phyloP scores from a whole-genome alignment of 2,329 filamentous ascomycete genomes.

The Paracorniculantispora psalliotae region DNA sequence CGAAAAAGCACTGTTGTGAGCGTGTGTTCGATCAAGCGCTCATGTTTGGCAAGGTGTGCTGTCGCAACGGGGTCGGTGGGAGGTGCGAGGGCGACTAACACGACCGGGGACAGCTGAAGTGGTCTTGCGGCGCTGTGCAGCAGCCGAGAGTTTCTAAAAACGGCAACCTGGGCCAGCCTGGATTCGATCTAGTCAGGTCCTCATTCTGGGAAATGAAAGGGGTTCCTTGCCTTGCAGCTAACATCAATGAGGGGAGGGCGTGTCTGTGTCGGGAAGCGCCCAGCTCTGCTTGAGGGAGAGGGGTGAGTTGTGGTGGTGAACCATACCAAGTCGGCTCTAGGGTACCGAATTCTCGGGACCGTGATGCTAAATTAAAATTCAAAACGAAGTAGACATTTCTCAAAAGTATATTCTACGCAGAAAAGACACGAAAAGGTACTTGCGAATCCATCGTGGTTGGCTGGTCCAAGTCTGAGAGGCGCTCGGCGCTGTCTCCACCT shows the following conservation, averaged over 20 bases:
- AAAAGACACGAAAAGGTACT: neutral
- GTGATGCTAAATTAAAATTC: neutral
- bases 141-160: neutral
- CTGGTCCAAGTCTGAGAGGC: neutral
- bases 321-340: neutral
- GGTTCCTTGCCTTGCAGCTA: neutral
- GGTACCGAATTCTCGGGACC: neutral
- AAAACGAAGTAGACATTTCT: neutral
- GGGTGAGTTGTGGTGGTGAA: neutral
- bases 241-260: neutral
- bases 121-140: too few species aligned
- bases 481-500: neutral
- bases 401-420: neutral
- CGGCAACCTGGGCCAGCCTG: neutral
- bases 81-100: neutral
- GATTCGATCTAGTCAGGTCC: neutral
- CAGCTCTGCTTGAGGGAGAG: neutral
- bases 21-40: constrained; percentile 9
- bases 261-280: neutral
- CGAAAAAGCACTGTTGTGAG: too few species aligned
- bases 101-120: neutral
- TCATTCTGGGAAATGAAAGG: constrained; percentile 12
- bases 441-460: too few species aligned
- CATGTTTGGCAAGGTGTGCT: neutral
- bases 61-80: neutral